These are phyloP conservation scores for Decorospora gaudefroyi DNA, from an alignment of 2,329 filamentous ascomycete species.

Conservation along the genomic window DNA sequence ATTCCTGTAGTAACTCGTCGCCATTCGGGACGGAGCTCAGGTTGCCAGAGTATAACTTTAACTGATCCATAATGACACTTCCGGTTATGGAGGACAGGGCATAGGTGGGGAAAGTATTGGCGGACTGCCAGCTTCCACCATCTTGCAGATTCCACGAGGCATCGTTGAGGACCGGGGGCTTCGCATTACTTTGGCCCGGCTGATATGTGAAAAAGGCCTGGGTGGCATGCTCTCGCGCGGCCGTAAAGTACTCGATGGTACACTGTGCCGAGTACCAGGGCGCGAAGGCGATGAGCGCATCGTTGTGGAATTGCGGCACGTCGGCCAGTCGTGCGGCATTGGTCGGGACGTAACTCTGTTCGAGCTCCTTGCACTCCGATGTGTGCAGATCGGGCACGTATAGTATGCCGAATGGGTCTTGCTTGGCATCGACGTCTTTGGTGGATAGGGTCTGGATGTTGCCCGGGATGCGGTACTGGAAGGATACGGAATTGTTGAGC, in stretches of 20 bases:
- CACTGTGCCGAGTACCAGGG: slow-evolving; percentile 82
- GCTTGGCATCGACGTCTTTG: slow-evolving; percentile 64
- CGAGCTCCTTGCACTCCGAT: slow-evolving; percentile 66
- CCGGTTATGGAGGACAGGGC: slow-evolving; percentile 74
- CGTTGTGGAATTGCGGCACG: slow-evolving; percentile 65
- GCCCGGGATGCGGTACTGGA: slow-evolving; percentile 45
- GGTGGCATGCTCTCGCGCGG: slow-evolving; percentile 62
- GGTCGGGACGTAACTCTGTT: slow-evolving; percentile 68
- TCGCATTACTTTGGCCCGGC: slow-evolving; percentile 54
- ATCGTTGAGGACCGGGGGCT: slow-evolving; percentile 69
- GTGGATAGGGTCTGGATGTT: slow-evolving; percentile 78
- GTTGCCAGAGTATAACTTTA: slow-evolving; percentile 78
- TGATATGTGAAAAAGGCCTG: slow-evolving; percentile 63
- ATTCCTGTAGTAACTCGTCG: slow-evolving; percentile 45
- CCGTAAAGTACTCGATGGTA: slow-evolving; percentile 70
- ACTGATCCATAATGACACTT: slow-evolving; percentile 67
- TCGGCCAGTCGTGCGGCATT: slow-evolving; percentile 76
- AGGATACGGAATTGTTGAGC: slow-evolving; percentile 40
- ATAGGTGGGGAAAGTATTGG: slow-evolving; percentile 80
- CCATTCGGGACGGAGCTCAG: slow-evolving; percentile 57
- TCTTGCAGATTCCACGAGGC: slow-evolving; percentile 72
- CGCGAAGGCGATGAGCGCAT: slow-evolving; percentile 77
- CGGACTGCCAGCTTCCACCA: slow-evolving; percentile 69
- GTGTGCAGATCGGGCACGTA: slow-evolving; percentile 75
- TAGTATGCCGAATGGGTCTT: slow-evolving; percentile 74